Base-by-base conservation (phyloP, 306 rosid genomes). In the Luffa acutangula region DNA sequence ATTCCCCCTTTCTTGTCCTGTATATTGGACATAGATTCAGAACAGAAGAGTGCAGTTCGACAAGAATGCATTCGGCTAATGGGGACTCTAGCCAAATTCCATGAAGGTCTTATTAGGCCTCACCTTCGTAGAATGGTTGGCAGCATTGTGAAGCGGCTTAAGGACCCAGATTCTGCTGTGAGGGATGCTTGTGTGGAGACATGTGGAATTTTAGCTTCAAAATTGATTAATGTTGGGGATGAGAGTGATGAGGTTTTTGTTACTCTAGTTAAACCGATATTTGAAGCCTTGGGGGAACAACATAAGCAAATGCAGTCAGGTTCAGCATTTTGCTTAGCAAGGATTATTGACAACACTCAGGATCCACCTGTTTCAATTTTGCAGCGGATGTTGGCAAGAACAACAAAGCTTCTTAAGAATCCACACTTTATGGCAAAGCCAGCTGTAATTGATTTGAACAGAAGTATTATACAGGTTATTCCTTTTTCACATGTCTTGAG, bases 381-480 rank as follows among this genome's bases (percentile, higher is more conserved):
- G 86, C 96, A 93, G 58, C 85, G 84, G 76, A 89, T 93, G 88
- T 76, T 90, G 84, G 48, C 49, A 46, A 84, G 92, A 80, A 85
- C 91, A 11, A 83, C 89, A 39, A 93, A 93, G 91, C 82, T 91
- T 80, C 92, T 91, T 5, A 90, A 88, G 71, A 93, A 82, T 77
- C 96, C 90, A 0, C 93, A 91, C 80, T 93, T 90, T 31, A 85
- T 91, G 90, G 93, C 93, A 1, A 93, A 91, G 59, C 91, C 98
- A 1, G 91, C 93, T 0, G 81, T 93, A 7, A 81, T 91, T 85
- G 88, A 91, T 82, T 60, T 93, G 80, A 89, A 89, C 78, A 86
- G 86, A 71, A 84, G 91, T 69, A 88, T 93, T 53, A 88, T 91
- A 53, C 92, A 82, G 92, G 97, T 87, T 21, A 13, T 69, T 69